Base-by-base conservation (phyloP, 2,329 filamentous ascomycete species). In the Metarhizium sp. region DNA sequence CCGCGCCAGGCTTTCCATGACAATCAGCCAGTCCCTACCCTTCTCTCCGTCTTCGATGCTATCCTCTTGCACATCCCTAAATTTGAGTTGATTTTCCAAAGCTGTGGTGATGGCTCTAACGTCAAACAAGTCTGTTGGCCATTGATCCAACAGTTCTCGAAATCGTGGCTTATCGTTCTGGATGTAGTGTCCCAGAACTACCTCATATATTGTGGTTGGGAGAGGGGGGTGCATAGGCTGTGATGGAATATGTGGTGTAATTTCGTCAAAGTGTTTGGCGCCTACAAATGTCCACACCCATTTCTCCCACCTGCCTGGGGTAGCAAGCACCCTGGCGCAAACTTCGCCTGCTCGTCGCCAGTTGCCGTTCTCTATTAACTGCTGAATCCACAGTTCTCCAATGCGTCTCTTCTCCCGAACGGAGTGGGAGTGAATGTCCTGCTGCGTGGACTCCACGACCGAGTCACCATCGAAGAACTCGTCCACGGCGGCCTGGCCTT, bases 251-350 rank as follows among this genome's bases (percentile, higher is more conserved):
- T 87, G 85, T 40, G 87, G 80, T 5, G 88, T 87, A 58, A 99
- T 96, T 62, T 96, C 92, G 67, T 96, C 90, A 63, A 95, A 90
- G 65, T 85, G 90, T 60, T 89, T 81, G 2, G 88, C 87, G 45
- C 90, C 87, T 7, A 91, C 90, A 71, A 99, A 99, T 0, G 83
- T 86, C 83, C 88, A 95, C 5, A 95, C 87, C 91, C 92, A 97
- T 64, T 95, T 90, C 72, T 97, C 92, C 94, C 94, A 99, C 62
- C 87, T 78, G 50, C 87, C 78, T 1, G 90, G 84, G 1, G 86
- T 90, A 47, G 84, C 84, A 1, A 99, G 76, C 0, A 96, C 92
- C 64, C 86, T 90, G 14, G 87, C 88, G 57, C 91, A 92, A 4
- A 95, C 78, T 63, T 87, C 78, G 1, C 90, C 92, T 6, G 94